phyloP scores from a whole-genome alignment of 345 rosid genomes.

The Moricandia moricandioides region DNA sequence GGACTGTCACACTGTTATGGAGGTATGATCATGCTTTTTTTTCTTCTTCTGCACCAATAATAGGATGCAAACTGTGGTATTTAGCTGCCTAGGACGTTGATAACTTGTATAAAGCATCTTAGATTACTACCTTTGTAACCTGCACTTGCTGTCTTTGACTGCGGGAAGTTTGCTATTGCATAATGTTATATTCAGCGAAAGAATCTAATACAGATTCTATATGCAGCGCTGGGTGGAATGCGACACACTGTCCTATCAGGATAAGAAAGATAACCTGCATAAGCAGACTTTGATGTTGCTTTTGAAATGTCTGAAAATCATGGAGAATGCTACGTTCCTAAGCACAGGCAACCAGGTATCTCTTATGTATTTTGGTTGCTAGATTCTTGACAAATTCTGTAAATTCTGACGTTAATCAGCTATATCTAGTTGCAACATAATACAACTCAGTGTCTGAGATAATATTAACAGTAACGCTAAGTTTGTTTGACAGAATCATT shows the following conservation, averaged over 20 bases:
- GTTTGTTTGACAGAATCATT: constrained; percentile 58
- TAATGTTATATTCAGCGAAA: constrained; percentile 21
- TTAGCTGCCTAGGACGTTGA: neutral
- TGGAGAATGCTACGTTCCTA: constrained; percentile 97
- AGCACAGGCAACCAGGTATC: constrained; percentile 94
- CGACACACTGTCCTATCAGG: constrained; percentile 30
- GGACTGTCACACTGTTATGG: constrained; percentile 78
- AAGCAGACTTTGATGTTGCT: constrained; percentile 60
- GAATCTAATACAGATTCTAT: constrained; percentile 18
- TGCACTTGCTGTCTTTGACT: neutral
- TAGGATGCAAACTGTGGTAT: constrained; percentile 13
- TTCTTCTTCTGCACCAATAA: constrained; percentile 21
- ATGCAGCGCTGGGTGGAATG: constrained; percentile 38
- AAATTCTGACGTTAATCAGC: constrained; percentile 6
- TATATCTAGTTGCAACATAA: constrained; percentile 8
- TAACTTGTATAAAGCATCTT: constrained; percentile 13
- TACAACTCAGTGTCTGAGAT: neutral
- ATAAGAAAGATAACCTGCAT: constrained; percentile 45
- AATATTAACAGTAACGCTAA: constrained; percentile 4
- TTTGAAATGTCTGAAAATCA: constrained; percentile 85
- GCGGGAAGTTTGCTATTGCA: constrained; percentile 21
- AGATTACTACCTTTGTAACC: neutral
- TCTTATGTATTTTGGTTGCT: constrained; percentile 18
- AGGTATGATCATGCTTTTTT: constrained; percentile 61
- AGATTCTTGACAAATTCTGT: constrained; percentile 12